Base-by-base conservation (phyloP, 2,329 filamentous ascomycete species). In the Penicillium sp. region DNA sequence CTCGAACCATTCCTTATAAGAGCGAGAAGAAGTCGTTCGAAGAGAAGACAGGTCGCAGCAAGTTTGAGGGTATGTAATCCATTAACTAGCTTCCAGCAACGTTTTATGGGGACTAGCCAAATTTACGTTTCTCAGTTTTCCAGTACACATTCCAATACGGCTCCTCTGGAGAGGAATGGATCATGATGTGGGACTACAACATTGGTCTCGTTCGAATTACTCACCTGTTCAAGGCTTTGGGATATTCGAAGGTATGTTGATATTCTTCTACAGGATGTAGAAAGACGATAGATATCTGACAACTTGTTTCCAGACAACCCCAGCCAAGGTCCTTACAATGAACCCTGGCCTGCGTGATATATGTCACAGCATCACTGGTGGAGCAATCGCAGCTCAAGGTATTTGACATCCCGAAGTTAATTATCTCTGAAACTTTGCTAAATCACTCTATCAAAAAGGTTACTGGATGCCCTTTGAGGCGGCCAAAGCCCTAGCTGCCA, bases 121-220 rank as follows among this genome's bases (percentile, higher is more conserved):
- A 5, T 43, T 32, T 15, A 5, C 13, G 13, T 32, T 32, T 47
- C 54, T 23, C 54, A 72, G 70, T 72, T 10, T 67, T 67, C n/a
- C 61, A 91, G 63, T 97, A 97, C 71, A 85, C 84, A 29, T 97
- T 95, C 78, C 83, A 80, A 60, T 69, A 88, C 3, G 89, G 89
- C 0, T 84, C 80, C 9, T 83, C 88, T 39, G 81, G 86, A 2
- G 81, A 79, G 56, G 79, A 83, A 46, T 92, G 88, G 69, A 84
- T 83, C 1, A 86, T 97, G 54, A 91, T 97, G 84, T 99, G 94
- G 94, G 94, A 99, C 72, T 97, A 97, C 76, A 93, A 95, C 63
- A 85, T 93, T 55, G 94, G 94, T 7, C 85, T 97, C 24, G 92
- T 97, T 56, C 87, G 93, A 55, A 95, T 96, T 73, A 97, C 92